These are phyloP conservation scores for Coemansia asiatica DNA, from an alignment of 192 early-diverging fungal genomes.

Conservation along the genomic window DNA sequence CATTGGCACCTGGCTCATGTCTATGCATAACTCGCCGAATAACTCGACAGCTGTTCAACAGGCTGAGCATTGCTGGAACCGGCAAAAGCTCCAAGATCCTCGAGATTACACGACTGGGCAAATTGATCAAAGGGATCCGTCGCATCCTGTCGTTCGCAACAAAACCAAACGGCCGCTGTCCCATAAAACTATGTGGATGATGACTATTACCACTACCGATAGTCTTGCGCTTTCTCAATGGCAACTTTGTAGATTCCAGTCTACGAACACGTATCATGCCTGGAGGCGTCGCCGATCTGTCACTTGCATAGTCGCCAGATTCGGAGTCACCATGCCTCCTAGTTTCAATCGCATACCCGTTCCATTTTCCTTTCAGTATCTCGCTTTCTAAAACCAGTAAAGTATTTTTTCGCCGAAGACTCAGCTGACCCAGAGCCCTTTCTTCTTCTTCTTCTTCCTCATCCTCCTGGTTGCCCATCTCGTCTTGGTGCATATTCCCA, in stretches of 20 bases:
- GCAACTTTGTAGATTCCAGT: too few relatives aligned
- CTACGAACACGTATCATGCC: constrained; percentile 27
- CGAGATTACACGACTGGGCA: constrained; percentile 28
- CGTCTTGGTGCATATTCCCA: constrained; percentile 8
- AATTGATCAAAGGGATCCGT: constrained; percentile 13
- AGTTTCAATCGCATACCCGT: constrained; percentile 6
- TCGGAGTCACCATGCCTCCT: not conserved
- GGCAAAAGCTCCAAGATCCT: constrained; percentile 30
- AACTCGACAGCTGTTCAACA: constrained; percentile 42
- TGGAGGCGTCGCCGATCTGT: constrained; percentile 19
- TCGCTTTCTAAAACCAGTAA: constrained; percentile 37
- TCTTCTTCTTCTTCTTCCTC: constrained; percentile 14
- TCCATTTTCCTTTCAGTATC: constrained; percentile 34
- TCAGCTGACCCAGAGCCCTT: not conserved
- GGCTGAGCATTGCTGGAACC: constrained; percentile 19
- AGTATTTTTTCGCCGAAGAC: not conserved
- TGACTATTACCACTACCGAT: too few relatives aligned
- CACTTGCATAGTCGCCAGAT: not conserved
- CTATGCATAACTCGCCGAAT: constrained; percentile 38
- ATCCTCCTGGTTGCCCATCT: not conserved
- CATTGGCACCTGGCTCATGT: constrained; percentile 11
- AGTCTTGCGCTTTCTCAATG: not conserved
- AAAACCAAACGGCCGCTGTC: not conserved
- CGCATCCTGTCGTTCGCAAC: not conserved
- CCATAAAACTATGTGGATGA: not conserved